Conservation (phyloP, 2,329 filamentous ascomycete genomes). For the Madurella fahalii region DNA sequence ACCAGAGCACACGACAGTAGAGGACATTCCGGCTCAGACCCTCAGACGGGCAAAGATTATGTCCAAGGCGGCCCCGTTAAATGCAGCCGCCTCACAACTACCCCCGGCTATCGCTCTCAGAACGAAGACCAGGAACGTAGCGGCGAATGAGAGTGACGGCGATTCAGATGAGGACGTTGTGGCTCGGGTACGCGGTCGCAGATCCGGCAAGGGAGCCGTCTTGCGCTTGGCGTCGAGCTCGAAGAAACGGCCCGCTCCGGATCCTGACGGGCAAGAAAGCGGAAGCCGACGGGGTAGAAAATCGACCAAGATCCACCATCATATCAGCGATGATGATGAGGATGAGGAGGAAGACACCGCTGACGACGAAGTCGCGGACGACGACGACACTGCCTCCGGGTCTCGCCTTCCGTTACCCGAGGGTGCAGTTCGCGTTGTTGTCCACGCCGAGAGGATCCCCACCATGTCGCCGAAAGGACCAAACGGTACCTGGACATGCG, state of each 20-base stretch:
- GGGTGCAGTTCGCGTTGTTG: conserved; percentile 39
- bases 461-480: conserved; percentile 50
- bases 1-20: conserved; percentile 25
- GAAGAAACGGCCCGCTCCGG: conserved; percentile 43
- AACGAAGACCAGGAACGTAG: conserved; percentile 24
- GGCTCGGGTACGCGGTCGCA: conserved; percentile 32
- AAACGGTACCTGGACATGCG: conserved; percentile 63
- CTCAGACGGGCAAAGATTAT: conserved; percentile 20
- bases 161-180: conserved; percentile 21
- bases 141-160: conserved; percentile 15
- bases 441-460: conserved; percentile 48
- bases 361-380: conserved; percentile 19
- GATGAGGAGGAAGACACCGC: conserved; percentile 21
- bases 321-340: conserved; percentile 33
- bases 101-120: conserved; percentile 17
- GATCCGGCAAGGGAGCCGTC: conserved; percentile 42
- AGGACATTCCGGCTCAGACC: conserved; percentile 24
- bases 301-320: conserved; percentile 34
- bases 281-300: conserved; percentile 29
- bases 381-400: conserved; percentile 1
- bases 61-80: neutral
- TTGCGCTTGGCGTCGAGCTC: conserved; percentile 40
- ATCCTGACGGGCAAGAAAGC: conserved; percentile 36
- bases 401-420: conserved; percentile 19
- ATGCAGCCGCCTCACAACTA: conserved; percentile 9